Conservation (phyloP, 176 grass and related monocot genomes). For the Carex pumila region DNA sequence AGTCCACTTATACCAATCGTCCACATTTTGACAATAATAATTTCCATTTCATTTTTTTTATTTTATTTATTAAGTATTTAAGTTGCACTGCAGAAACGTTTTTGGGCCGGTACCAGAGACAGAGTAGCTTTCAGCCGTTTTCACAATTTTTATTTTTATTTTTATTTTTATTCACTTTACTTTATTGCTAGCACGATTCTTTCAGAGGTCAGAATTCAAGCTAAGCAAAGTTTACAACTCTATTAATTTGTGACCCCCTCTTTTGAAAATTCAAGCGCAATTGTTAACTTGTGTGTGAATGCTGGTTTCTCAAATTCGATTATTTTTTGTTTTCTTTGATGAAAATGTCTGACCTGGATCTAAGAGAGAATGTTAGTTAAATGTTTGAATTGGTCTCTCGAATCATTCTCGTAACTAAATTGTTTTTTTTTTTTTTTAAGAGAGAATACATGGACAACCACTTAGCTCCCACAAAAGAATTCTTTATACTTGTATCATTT, state of each 20-base stretch:
- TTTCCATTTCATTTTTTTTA: background rate
- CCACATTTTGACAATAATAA: background rate
- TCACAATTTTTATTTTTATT: background rate
- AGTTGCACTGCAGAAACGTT: background rate
- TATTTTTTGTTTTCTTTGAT: background rate
- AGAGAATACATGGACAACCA: conserved; percentile 2
- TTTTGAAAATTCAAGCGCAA: background rate
- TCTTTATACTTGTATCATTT: background rate
- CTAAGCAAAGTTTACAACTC: background rate
- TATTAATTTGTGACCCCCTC: background rate
- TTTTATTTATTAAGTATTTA: background rate
- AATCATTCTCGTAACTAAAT: background rate
- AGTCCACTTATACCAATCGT: background rate
- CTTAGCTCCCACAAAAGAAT: conserved; percentile 2
- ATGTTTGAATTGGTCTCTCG: background rate
- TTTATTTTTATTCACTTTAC: background rate
- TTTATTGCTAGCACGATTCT: background rate
- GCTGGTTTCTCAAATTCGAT: background rate
- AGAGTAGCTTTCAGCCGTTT: no score
- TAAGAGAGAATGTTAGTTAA: background rate
- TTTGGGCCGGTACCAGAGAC: no score
- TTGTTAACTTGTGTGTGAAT: background rate
- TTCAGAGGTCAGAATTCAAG: background rate
- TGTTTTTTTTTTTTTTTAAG: no score
- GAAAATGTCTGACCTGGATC: background rate